Conservation (phyloP, 306 rosid species). For the Medicago ruthenica region DNA sequence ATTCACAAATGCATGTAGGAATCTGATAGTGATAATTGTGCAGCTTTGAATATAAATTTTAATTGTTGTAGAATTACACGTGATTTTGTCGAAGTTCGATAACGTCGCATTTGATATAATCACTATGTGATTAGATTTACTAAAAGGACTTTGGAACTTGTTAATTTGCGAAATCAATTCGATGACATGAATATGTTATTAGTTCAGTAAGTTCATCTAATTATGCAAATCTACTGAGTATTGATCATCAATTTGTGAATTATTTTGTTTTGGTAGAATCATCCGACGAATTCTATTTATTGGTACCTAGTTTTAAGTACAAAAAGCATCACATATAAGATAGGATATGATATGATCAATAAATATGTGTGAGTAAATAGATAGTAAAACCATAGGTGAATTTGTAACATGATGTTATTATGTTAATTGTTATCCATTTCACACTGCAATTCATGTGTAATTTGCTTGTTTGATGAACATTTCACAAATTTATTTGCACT, state of each 20-base stretch:
- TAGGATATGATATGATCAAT: neutral
- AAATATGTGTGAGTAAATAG: neutral
- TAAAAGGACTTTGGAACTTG: no score
- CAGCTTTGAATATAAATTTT: neutral
- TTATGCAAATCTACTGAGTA: neutral
- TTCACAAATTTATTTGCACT: neutral
- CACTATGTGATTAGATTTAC: neutral
- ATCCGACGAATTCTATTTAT: neutral
- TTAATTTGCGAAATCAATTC: no score
- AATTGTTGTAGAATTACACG: neutral
- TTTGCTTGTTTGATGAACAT: neutral
- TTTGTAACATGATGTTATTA: neutral
- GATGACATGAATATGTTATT: neutral
- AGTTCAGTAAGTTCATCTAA: neutral
- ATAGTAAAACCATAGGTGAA: neutral
- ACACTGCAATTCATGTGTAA: neutral
- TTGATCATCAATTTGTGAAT: neutral
- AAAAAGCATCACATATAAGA: neutral
- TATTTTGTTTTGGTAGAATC: conserved; percentile 1
- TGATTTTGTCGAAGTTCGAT: neutral
- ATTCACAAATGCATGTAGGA: no score
- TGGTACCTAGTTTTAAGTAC: neutral
- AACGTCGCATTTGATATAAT: neutral
- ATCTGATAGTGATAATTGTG: neutral
- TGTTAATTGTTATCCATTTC: neutral